A percentile compares a stretch with the other conserved stretches of the same genome.
phyloP scores from a whole-genome alignment of 805 yeast genomes.

The Zygotorulaspora sp. region DNA sequence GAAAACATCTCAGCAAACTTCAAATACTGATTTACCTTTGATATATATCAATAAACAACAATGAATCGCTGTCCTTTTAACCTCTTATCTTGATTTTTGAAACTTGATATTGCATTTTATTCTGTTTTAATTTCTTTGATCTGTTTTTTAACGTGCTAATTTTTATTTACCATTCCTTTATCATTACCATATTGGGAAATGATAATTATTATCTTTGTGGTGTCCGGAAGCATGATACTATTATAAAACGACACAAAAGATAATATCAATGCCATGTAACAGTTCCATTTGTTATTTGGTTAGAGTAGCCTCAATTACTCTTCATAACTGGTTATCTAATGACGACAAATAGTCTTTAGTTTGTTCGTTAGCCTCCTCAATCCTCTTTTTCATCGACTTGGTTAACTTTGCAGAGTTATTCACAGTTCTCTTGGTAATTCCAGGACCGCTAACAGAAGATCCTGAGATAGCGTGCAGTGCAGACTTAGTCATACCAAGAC shows the following conservation, averaged over 20 bases:
- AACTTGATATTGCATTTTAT: too few relatives aligned
- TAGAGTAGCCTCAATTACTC: neutral
- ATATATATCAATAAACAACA: too few relatives aligned
- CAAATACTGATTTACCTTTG: too few relatives aligned
- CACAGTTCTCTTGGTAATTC: conserved; percentile 34
- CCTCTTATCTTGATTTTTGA: too few relatives aligned
- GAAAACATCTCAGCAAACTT: conserved; percentile 19
- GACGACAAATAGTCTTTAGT: conserved; percentile 15
- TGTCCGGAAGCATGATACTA: conserved; percentile 2
- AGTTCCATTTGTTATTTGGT: too few relatives aligned
- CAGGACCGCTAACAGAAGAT: conserved; percentile 13
- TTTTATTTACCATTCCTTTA: conserved; percentile 4
- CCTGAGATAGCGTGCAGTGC: conserved; percentile 21
- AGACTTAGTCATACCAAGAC: conserved; percentile 62
- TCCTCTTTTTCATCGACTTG: conserved; percentile 53
- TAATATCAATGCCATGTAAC: too few relatives aligned
- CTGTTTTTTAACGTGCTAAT: neutral
- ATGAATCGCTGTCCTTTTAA: too few relatives aligned
- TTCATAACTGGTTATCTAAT: neutral
- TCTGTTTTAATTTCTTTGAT: too few relatives aligned
- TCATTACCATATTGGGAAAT: conserved; percentile 11
- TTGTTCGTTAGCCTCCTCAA: conserved; percentile 29
- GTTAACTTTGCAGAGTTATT: conserved; percentile 57
- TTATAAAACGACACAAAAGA: neutral
- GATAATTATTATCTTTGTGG: neutral